Conservation (phyloP, 1,284 basidiomycete species). For the Leccinum griseonigrum region DNA sequence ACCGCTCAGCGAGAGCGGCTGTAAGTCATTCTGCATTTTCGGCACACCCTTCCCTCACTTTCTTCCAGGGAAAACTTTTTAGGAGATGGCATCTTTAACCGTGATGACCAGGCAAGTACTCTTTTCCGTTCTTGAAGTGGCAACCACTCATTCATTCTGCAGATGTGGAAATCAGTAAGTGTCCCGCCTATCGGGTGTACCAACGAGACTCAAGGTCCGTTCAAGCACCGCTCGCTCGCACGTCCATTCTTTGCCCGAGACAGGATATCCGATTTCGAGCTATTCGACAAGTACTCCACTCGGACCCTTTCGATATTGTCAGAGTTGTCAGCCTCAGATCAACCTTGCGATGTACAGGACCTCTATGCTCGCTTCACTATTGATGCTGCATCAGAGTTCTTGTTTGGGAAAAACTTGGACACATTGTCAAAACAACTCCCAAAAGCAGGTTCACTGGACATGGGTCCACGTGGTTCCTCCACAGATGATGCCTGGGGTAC, state of each 20-base stretch:
- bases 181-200: background rate
- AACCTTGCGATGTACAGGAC: constrained; percentile 63
- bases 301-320: constrained; percentile 51
- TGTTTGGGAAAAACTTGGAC: constrained; percentile 62
- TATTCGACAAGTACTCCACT: constrained; percentile 56
- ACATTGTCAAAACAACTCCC: constrained; percentile 58
- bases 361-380: constrained; percentile 67
- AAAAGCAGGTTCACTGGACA: constrained; percentile 40
- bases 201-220: constrained; percentile 7
- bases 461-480: constrained; percentile 59
- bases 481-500: constrained; percentile 59
- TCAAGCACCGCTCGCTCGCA: constrained; percentile 62
- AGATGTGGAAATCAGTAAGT: constrained; percentile 54
- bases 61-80: constrained; percentile 59
- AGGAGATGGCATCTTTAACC: constrained; percentile 71
- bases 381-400: constrained; percentile 67
- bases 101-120: constrained; percentile 58
- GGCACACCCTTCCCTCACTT: background rate
- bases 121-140: constrained; percentile 2
- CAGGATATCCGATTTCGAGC: constrained; percentile 65
- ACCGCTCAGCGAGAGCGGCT: constrained; percentile 58
- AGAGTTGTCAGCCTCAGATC: constrained; percentile 33
- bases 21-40: constrained; percentile 36
- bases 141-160: constrained; percentile 9
- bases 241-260: constrained; percentile 74